Evolutionary conservation across 495 filamentous ascomycete species (phyloP).

Genomic region (Hypomontagnella monticulosa): DNA sequence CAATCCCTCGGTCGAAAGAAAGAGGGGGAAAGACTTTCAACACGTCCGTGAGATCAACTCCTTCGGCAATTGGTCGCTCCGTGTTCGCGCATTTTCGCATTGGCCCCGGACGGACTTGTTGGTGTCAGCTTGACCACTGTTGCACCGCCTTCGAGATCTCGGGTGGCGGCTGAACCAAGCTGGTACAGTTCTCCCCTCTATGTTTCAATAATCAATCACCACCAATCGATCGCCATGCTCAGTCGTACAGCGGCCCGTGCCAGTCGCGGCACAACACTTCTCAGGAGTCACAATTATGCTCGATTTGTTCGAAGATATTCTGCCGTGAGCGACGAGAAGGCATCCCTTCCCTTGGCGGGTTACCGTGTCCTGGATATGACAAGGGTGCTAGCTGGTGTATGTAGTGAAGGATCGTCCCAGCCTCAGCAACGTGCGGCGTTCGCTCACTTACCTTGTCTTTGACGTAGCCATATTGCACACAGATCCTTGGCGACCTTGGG

Average conservation of each 20-base stretch:
- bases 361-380: slow-evolving; percentile 96
- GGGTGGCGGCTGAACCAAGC: not conserved
- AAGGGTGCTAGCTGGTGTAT: slow-evolving; percentile 90
- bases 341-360: slow-evolving; percentile 74
- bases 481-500: slow-evolving; percentile 97
- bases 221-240: slow-evolving; percentile 24
- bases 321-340: slow-evolving; percentile 29
- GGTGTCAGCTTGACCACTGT: slow-evolving; percentile 8
- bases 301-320: slow-evolving; percentile 36
- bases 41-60: not conserved
- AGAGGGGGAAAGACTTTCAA: not conserved
- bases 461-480: slow-evolving; percentile 90
- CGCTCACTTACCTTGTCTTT: slow-evolving; percentile 10
- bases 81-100: not conserved
- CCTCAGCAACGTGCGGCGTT: slow-evolving; percentile 20
- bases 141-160: slow-evolving; percentile 2
- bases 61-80: not conserved
- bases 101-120: not conserved
- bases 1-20: not conserved
- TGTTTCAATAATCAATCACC: slow-evolving; percentile 4
- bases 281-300: slow-evolving; percentile 16
- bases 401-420: slow-evolving; percentile 45
- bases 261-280: slow-evolving; percentile 11
- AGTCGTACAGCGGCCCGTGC: slow-evolving; percentile 26
- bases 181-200: not conserved